Percentiles rank a stretch among this genome's conserved stretches.
Evolutionary conservation across 2,329 filamentous ascomycete species (phyloP).

Genomic region (Colletotrichum spaethianum): DNA sequence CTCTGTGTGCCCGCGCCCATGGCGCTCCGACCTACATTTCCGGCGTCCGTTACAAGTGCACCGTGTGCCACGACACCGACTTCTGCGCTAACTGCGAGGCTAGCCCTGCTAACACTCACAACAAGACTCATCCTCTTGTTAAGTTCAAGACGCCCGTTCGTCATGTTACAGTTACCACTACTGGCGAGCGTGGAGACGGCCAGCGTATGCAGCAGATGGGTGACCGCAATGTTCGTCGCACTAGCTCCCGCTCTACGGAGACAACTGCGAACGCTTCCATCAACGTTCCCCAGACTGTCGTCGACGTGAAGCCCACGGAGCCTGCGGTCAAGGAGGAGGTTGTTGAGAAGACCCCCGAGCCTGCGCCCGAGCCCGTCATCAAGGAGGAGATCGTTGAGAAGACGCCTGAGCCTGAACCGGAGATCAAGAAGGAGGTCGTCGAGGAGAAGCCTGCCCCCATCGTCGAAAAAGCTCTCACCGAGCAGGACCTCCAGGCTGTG

Average conservation of each 20-base stretch:
- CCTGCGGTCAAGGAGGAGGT: slow-evolving; percentile 44
- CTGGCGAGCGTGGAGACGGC: slow-evolving; percentile 81
- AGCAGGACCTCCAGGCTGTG: slow-evolving; percentile 62
- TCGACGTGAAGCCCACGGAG: slow-evolving; percentile 77
- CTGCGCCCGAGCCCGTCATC: slow-evolving; percentile 41
- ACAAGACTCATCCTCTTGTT: slow-evolving; percentile 95
- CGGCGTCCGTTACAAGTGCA: slow-evolving; percentile 95
- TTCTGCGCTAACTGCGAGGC: slow-evolving; percentile 97
- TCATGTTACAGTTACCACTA: slow-evolving; percentile 87
- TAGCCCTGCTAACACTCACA: slow-evolving; percentile 86
- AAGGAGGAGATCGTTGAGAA: slow-evolving; percentile 44
- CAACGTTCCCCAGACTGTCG: slow-evolving; percentile 77
- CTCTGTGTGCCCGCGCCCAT: slow-evolving; percentile 78
- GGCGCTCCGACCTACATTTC: slow-evolving; percentile 77
- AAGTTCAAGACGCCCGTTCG: slow-evolving; percentile 96
- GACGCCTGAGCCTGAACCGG: slow-evolving; percentile 9
- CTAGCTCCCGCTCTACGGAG: slow-evolving; percentile 66
- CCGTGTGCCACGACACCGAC: slow-evolving; percentile 93
- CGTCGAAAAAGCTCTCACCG: slow-evolving; percentile 42
- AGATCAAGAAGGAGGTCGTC: slow-evolving; percentile 40
- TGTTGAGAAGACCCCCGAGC: slow-evolving; percentile 47
- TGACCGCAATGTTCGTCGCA: slow-evolving; percentile 62
- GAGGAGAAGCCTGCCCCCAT: slow-evolving; percentile 45
- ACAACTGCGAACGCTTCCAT: slow-evolving; percentile 64
- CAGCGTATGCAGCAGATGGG: slow-evolving; percentile 79